phyloP scores from a whole-genome alignment of 75 land plant species.

The Picea sitchensis region DNA sequence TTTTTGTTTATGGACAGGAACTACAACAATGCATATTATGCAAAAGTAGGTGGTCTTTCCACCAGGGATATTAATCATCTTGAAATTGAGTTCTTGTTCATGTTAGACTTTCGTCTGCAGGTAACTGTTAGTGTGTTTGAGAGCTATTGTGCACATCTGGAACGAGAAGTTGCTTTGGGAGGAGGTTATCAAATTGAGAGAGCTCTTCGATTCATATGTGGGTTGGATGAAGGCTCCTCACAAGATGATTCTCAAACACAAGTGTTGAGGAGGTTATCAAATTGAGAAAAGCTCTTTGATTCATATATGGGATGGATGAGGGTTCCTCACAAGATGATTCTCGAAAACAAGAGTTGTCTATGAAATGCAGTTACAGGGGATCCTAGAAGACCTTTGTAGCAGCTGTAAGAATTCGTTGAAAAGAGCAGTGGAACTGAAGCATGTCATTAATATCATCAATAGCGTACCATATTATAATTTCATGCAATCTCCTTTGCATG shows the following conservation, averaged over 20 bases:
- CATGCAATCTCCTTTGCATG: too few species aligned
- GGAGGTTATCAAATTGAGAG: constrained; percentile 82
- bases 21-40: constrained; percentile 71
- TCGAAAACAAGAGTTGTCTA: constrained; percentile 8
- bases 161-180: constrained; percentile 69
- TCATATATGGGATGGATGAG: not conserved
- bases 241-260: too few species aligned
- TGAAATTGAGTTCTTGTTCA: constrained; percentile 65
- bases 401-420: too few species aligned
- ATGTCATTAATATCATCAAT: too few species aligned
- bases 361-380: too few species aligned
- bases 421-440: too few species aligned
- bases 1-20: constrained; percentile 41
- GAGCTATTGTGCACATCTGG: constrained; percentile 71
- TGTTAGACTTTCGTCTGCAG: constrained; percentile 63
- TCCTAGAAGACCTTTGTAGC: too few species aligned
- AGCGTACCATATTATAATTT: too few species aligned
- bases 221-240: not conserved
- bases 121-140: constrained; percentile 80
- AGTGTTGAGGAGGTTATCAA: constrained; percentile 58
- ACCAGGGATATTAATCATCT: constrained; percentile 61
- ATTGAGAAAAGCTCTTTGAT: constrained; percentile 56
- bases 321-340: not conserved
- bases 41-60: constrained; percentile 63
- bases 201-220: constrained; percentile 21